Conservation (phyloP, 169 alveolate genomes). For the Eimeria tenella region DNA sequence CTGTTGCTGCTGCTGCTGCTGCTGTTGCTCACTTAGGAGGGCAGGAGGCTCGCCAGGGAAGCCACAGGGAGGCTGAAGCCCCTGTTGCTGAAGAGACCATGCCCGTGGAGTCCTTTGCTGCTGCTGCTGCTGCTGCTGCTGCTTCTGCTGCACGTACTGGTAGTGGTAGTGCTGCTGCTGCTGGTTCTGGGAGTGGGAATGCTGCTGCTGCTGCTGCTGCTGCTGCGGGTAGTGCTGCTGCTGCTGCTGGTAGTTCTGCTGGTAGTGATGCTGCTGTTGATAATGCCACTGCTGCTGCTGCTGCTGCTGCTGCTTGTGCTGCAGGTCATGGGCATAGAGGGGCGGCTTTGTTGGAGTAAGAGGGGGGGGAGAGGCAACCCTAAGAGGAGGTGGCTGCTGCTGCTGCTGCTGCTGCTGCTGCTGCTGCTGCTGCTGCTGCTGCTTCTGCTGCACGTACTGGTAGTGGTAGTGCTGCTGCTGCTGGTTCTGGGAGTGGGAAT, state of each 20-base stretch:
- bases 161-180: not conserved
- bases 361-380: not conserved
- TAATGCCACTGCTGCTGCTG: not conserved
- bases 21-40: not conserved
- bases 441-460: not conserved
- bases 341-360: not conserved
- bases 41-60: not conserved
- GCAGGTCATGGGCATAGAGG: not conserved
- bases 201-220: not conserved
- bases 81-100: not conserved
- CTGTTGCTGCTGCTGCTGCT: not conserved
- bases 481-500: not conserved
- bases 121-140: constrained; percentile 7
- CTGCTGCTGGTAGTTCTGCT: too few species aligned
- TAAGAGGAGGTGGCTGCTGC: not conserved
- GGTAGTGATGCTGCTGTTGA: not conserved
- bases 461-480: not conserved
- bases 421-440: constrained; percentile 7
- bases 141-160: not conserved
- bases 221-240: too few species aligned
- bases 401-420: constrained; percentile 1
- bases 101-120: not conserved
- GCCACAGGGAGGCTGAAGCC: not conserved
- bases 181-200: not conserved
- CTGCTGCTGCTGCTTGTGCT: not conserved